Percentiles rank a stretch among this genome's conserved stretches.
Evolutionary conservation across 192 early-diverging fungal species (phyloP).

Genomic region (Coemansia sp.): DNA sequence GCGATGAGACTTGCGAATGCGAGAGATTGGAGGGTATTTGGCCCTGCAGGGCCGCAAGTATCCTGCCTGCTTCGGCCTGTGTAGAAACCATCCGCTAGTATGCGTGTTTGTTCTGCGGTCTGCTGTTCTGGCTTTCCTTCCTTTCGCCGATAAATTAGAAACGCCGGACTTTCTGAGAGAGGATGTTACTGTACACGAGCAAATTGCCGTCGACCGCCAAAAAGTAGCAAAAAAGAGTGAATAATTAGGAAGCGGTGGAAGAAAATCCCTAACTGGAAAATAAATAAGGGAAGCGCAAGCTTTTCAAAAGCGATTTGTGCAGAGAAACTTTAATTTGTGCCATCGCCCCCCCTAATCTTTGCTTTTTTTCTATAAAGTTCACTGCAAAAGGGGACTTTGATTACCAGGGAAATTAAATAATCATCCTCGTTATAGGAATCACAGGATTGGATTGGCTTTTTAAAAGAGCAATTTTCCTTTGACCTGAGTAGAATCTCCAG

Average conservation of each 20-base stretch:
- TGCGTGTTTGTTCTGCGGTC: not conserved
- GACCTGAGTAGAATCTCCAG: too few relatives aligned
- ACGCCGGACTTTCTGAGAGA: not conserved
- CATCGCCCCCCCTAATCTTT: too few relatives aligned
- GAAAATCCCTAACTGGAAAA: not conserved
- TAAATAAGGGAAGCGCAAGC: too few relatives aligned
- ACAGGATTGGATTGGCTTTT: too few relatives aligned
- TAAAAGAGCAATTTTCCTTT: too few relatives aligned
- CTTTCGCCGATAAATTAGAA: not conserved
- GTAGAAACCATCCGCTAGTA: not conserved
- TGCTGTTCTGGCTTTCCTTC: not conserved
- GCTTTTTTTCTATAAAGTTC: too few relatives aligned
- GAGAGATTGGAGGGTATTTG: not conserved
- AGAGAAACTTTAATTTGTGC: too few relatives aligned
- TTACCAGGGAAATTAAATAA: too few relatives aligned
- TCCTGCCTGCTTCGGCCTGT: slow-evolving; percentile 6
- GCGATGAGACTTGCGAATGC: not conserved
- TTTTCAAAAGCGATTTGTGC: too few relatives aligned
- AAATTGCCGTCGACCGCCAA: not conserved
- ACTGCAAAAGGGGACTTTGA: too few relatives aligned
- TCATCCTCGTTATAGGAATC: too few relatives aligned
- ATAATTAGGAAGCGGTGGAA: not conserved
- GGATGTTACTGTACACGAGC: too few relatives aligned
- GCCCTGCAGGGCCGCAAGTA: slow-evolving; percentile 2
- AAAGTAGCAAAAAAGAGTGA: not conserved